Evolutionary conservation across 192 early-diverging fungal species (phyloP).

Genomic region (Phlyctochytrium bullatum): DNA sequence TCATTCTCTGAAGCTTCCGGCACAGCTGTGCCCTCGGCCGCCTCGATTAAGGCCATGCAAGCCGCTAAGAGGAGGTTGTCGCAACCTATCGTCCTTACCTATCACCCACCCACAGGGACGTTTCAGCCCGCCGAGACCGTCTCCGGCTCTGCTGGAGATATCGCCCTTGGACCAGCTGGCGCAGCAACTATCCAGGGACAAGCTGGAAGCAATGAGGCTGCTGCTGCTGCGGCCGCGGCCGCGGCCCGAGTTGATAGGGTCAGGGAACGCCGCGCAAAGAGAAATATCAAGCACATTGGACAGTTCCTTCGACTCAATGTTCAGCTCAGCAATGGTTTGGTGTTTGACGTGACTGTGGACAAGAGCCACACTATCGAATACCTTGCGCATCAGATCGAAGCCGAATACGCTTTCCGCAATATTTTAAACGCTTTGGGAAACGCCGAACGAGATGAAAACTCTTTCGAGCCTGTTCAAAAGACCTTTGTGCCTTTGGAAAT

Average conservation of each 20-base stretch:
- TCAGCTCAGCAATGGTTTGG: background rate
- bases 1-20: too few relatives aligned
- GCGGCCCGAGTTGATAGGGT: background rate
- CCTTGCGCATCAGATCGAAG: conserved; percentile 65
- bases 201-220: background rate
- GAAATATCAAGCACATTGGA: conserved; percentile 35
- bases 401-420: conserved; percentile 61
- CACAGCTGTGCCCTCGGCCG: too few relatives aligned
- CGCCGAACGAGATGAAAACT: conserved; percentile 8
- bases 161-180: background rate
- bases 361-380: conserved; percentile 61
- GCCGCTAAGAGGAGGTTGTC: background rate
- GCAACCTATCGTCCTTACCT: conserved; percentile 1
- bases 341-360: conserved; percentile 56
- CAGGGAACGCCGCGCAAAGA: background rate
- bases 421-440: conserved; percentile 21
- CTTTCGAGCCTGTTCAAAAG: conserved; percentile 29
- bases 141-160: background rate
- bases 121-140: background rate
- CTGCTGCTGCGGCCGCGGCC: background rate
- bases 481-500: conserved; percentile 25
- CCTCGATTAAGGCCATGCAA: background rate
- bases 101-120: background rate
- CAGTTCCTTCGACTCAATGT: conserved; percentile 47
- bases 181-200: background rate